These are phyloP conservation scores for Eurotiales sp. DNA, from an alignment of 2,329 filamentous ascomycete species.

Conservation along the genomic window DNA sequence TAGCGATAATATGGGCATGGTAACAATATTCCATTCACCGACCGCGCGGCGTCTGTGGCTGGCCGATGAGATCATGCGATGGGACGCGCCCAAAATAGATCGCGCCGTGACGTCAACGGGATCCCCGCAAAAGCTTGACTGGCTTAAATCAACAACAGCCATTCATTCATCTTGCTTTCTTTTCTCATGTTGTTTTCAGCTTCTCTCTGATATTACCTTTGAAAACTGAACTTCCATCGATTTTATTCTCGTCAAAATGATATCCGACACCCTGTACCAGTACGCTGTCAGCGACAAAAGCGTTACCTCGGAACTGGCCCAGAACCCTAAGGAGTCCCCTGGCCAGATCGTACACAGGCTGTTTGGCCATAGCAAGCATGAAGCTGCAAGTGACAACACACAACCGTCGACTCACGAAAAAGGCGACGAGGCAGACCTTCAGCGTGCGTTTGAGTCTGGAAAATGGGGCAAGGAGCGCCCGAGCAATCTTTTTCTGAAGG, in stretches of 20 bases:
- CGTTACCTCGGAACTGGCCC: conserved; percentile 57
- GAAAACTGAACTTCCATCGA: too few species aligned
- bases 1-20: too few species aligned
- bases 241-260: not conserved
- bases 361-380: conserved; percentile 38
- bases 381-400: conserved; percentile 23
- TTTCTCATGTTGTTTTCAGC: not conserved
- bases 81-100: not conserved
- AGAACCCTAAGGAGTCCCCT: conserved; percentile 52
- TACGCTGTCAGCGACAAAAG: conserved; percentile 53
- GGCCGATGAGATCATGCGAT: not conserved
- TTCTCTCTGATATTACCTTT: not conserved
- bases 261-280: conserved; percentile 35
- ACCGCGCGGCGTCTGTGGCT: too few species aligned
- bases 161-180: too few species aligned
- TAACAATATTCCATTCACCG: too few species aligned
- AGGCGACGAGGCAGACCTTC: conserved; percentile 43
- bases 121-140: conserved; percentile 14
- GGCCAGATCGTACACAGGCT: conserved; percentile 55
- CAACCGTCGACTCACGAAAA: conserved; percentile 20
- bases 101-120: conserved; percentile 11
- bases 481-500: conserved; percentile 64
- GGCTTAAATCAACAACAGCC: not conserved
- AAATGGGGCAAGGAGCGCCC: conserved; percentile 63
- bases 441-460: conserved; percentile 58